Percentiles rank a stretch among this genome's conserved stretches.
Conservation (phyloP, 2,329 filamentous ascomycete species). For the Thelonectria olida region DNA sequence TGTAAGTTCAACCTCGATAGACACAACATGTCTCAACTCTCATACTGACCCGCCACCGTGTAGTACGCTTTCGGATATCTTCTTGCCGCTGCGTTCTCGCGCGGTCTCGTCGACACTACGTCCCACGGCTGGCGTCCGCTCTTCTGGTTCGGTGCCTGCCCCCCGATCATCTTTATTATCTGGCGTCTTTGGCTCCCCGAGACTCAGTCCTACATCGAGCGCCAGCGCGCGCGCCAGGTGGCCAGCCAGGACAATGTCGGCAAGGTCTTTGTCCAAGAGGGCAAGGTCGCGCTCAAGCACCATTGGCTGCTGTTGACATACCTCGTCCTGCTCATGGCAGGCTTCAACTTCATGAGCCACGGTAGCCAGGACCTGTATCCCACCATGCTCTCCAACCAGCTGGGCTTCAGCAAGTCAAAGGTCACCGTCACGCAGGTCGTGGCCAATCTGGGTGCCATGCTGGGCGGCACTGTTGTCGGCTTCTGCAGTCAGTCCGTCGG, state of each 20-base stretch:
- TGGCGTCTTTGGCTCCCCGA: conserved; percentile 83
- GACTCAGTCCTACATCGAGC: conserved; percentile 76
- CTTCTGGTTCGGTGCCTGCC: conserved; percentile 88
- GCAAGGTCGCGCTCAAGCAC: conserved; percentile 78
- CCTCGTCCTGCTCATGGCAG: conserved; percentile 86
- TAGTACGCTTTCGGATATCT: conserved; percentile 73
- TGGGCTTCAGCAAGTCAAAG: conserved; percentile 59
- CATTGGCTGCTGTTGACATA: conserved; percentile 87
- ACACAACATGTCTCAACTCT: accelerated
- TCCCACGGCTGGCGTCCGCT: conserved; percentile 83
- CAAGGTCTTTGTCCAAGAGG: conserved; percentile 74
- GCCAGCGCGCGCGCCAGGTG: conserved; percentile 68
- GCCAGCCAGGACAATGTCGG: conserved; percentile 46
- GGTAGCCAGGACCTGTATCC: conserved; percentile 73
- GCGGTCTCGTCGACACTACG: conserved; percentile 79
- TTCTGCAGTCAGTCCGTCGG: conserved; percentile 76
- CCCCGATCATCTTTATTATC: conserved; percentile 81
- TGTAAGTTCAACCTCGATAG: conserved; percentile 42
- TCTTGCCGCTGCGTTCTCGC: conserved; percentile 64
- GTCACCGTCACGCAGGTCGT: conserved; percentile 78
- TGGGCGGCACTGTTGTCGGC: conserved; percentile 72
- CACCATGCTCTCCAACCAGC: conserved; percentile 67
- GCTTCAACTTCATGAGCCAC: conserved; percentile 92
- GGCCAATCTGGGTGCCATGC: conserved; percentile 75
- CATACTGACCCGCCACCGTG: conserved; percentile 8